These are phyloP conservation scores for Plasmodium ovale DNA, from an alignment of 169 alveolate genomes.

Conservation along the genomic window DNA sequence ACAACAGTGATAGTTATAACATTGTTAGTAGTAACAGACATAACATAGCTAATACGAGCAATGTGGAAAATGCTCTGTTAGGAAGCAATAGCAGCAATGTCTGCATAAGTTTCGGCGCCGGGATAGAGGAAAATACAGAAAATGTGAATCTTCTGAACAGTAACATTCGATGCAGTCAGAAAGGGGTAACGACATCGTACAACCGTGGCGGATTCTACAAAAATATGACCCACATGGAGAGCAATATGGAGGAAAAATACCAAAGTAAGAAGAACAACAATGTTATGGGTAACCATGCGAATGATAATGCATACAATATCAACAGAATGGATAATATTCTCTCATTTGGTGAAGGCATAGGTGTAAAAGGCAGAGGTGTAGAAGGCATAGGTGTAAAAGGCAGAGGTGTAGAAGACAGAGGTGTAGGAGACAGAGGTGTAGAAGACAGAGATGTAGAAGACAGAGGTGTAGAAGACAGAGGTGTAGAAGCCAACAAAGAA, in stretches of 20 bases:
- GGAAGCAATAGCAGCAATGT: no score
- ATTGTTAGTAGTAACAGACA: neutral
- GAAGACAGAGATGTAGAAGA: neutral
- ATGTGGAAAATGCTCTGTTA: no score
- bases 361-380: neutral
- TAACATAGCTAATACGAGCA: neutral
- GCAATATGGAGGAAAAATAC: neutral
- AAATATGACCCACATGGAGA: neutral
- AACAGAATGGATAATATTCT: neutral
- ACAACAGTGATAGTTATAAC: neutral
- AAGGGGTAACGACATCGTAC: no score
- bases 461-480: neutral
- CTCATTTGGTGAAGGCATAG: neutral
- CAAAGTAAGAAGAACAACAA: neutral
- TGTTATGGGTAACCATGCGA: neutral
- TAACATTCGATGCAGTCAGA: no score
- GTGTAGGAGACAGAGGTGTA: neutral
- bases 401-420: neutral
- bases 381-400: neutral
- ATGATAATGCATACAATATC: neutral
- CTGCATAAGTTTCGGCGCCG: no score
- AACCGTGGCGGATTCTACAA: neutral
- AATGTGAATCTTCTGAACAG: neutral
- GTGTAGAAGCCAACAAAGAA: constrained; percentile 11
- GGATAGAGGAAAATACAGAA: neutral